Evolutionary conservation across 805 yeast genomes (phyloP), one percentile per base, ranked within the genome.

Genomic region (Saccharomycopsis sp.): DNA sequence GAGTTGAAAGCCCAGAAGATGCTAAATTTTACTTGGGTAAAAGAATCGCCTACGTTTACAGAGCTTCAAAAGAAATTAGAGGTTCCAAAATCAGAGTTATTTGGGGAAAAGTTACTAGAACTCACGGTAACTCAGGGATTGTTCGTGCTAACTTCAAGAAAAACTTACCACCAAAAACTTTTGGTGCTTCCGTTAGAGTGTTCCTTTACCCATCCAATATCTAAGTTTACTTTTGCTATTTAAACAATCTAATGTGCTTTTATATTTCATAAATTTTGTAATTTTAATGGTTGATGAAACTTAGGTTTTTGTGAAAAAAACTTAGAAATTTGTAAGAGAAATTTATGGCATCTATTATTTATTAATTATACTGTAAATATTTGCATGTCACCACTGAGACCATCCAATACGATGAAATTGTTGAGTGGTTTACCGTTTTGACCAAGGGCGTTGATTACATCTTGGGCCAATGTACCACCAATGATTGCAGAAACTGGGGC

Each of bases 191-290:
- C 59, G 97, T 93, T 70, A 86, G 98, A 81, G 81, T 93, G 79
- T 88, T 93, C 95, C 89, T 90, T 75, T 90, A 90, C 85, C 98
- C 98, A 77, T 90, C 97, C 60, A 89, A 84, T 95, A 93, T 90
- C 86, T 90, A 90, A 84, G 62, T 61, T n/a, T n/a, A n/a, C n/a
- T n/a, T n/a, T n/a, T n/a, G n/a, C n/a, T n/a, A 26, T 26, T 26
- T 8, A 26, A 26, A 26, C 29, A 26, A 9, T n/a, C n/a, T 26
- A 13, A 26, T 26, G 11, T 26, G 29, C 29, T 8, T n/a, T 26
- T 26, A 26, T 26, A 26, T 26, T 26, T 26, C 29, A 26, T 26
- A 24, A 11, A 24, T 38, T 23, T 24, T 42, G 45, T 42, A 42
- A 26, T 42, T 36, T 42, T 36, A 42, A 36, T 42, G 45, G 45